Conservation (phyloP, 2,329 filamentous ascomycete species). For the Colletotrichum sp. region DNA sequence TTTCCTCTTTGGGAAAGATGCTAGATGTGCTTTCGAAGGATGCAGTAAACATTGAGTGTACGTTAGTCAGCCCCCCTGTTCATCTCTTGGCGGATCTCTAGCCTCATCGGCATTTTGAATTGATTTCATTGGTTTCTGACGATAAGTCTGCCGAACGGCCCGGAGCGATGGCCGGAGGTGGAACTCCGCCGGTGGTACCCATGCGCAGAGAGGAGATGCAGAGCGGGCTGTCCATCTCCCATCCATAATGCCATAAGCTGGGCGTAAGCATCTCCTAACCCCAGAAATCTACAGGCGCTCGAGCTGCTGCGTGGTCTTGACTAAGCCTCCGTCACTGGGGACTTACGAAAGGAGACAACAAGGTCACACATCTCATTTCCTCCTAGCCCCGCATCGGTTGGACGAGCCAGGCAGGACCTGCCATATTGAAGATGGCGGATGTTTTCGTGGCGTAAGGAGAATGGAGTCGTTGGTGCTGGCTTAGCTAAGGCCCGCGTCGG, state of each 20-base stretch:
- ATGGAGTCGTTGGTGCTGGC: neutral
- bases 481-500: conserved; percentile 13
- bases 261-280: neutral
- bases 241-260: neutral
- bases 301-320: conserved; percentile 6
- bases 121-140: neutral
- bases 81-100: neutral
- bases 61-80: conserved; percentile 8
- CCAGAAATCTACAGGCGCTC: neutral
- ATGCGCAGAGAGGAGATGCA: neutral
- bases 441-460: neutral
- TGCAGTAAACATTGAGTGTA: neutral
- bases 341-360: neutral
- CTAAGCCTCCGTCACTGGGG: neutral
- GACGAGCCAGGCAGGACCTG: neutral
- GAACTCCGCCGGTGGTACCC: conserved; percentile 8
- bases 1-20: neutral
- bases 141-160: neutral
- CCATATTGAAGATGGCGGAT: neutral
- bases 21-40: neutral
- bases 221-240: neutral
- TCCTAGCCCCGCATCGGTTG: neutral
- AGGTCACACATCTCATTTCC: neutral
- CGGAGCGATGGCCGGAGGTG: neutral
- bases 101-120: neutral